phyloP scores from a whole-genome alignment of 768 basidiomycete species.

The Piloderma croceum region DNA sequence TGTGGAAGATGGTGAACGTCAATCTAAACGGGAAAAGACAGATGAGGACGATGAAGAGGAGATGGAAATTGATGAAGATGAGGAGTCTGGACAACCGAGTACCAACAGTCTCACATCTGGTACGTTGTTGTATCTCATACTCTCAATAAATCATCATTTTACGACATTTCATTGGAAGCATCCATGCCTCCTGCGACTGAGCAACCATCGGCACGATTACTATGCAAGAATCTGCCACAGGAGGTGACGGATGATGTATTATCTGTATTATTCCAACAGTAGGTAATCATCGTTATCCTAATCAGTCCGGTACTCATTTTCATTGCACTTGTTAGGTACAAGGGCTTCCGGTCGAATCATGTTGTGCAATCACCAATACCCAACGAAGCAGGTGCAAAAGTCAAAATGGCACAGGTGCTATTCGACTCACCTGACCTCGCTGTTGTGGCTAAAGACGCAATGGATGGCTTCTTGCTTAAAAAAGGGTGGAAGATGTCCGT shows the following conservation, averaged over 20 bases:
- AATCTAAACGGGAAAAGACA: slow-evolving; percentile 63
- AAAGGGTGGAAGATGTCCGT: slow-evolving; percentile 83
- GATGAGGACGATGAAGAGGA: slow-evolving; percentile 72
- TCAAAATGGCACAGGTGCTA: slow-evolving; percentile 75
- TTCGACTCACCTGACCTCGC: slow-evolving; percentile 77
- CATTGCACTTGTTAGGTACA: slow-evolving; percentile 49
- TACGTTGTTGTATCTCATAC: slow-evolving; percentile 35
- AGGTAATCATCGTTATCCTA: slow-evolving; percentile 28
- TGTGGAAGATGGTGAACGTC: slow-evolving; percentile 44
- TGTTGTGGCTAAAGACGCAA: slow-evolving; percentile 68
- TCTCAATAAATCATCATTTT: slow-evolving; percentile 17
- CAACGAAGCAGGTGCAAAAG: slow-evolving; percentile 55
- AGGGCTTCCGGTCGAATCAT: slow-evolving; percentile 71
- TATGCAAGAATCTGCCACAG: slow-evolving; percentile 83
- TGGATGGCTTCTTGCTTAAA: slow-evolving; percentile 84
- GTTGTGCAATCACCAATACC: slow-evolving; percentile 67
- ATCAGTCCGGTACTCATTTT: slow-evolving; percentile 1
- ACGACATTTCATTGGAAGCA: slow-evolving; percentile 15
- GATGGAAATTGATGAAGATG: slow-evolving; percentile 94
- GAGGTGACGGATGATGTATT: slow-evolving; percentile 88
- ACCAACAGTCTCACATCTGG: slow-evolving; percentile 40
- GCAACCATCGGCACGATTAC: slow-evolving; percentile 54
- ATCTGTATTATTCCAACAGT: slow-evolving; percentile 89
- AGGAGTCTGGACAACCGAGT: slow-evolving; percentile 45
- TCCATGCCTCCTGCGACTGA: slow-evolving; percentile 16